A percentile compares a stretch with the other conserved stretches of the same genome.
Conservation (phyloP, 371 early-diverging fungal genomes). For the Rhizomucor miehei region DNA sequence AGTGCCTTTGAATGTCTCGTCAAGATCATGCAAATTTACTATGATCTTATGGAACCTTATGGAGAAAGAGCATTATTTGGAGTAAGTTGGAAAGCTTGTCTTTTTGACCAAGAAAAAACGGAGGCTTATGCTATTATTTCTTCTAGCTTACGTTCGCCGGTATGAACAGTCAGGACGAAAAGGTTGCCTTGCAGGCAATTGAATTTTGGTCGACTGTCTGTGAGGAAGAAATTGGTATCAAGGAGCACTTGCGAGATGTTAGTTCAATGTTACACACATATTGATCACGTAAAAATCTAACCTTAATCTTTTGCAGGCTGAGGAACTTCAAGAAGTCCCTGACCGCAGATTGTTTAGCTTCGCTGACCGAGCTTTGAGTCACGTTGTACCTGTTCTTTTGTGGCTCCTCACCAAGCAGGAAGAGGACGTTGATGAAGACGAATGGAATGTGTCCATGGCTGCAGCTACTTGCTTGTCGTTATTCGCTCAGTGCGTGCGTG, state of each 20-base stretch:
- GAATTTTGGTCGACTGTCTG: constrained; percentile 99
- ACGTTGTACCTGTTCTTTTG: constrained; percentile 83
- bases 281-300: not conserved
- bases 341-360: constrained; percentile 65
- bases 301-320: constrained; percentile 31
- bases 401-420: constrained; percentile 88
- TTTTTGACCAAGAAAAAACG: not conserved
- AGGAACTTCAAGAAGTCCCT: constrained; percentile 48
- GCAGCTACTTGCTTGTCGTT: constrained; percentile 90
- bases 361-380: constrained; percentile 67
- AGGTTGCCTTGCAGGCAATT: constrained; percentile 91
- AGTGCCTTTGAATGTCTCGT: constrained; percentile 94
- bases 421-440: constrained; percentile 96
- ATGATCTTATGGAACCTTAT: constrained; percentile 90
- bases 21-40: constrained; percentile 92
- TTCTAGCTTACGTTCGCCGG: constrained; percentile 79
- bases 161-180: constrained; percentile 80
- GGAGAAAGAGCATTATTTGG: constrained; percentile 93
- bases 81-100: constrained; percentile 37
- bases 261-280: not conserved
- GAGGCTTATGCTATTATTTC: constrained; percentile 4
- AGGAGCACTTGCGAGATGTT: constrained; percentile 45
- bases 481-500: constrained; percentile 79
- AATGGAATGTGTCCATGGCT: constrained; percentile 97
- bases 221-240: constrained; percentile 85